Base-by-base conservation (phyloP, 2,329 filamentous ascomycete species). In the Colletotrichum tabaci region DNA sequence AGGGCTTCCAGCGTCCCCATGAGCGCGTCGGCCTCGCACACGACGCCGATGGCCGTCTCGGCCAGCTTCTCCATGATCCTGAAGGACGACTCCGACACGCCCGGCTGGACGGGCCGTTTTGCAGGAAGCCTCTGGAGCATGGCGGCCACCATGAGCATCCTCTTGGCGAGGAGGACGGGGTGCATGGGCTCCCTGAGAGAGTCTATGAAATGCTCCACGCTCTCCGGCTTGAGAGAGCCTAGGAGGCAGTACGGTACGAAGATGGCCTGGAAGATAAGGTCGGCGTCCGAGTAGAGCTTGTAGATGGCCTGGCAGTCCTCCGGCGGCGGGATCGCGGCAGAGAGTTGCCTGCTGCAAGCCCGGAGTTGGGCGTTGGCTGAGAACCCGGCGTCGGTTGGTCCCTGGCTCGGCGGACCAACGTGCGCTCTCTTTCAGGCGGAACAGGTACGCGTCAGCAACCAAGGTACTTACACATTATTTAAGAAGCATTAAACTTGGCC, bases 11-110 rank as follows among this genome's bases (percentile, higher is more conserved):
- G 49, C 0, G 82, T 84, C 18, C 79, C 79, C 2, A 85, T 74
- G 1, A 89, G 75, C 2, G 84, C 82, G 56, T 88, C 84, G 26
- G 87, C 83, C 16, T 80, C 80, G 0, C 84, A 86, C 1, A 90
- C 82, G 5, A 81, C 73, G 8, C 75, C 77, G 10, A 76, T 79
- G 0, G 79, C 79, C 0, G 76, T 75, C 9, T 80, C 77, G 5
- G 82, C 76, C 0, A 79, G 50, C 0, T 75, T 75, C 16, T 74
- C 58, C 76, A 79, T 76, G 15, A 82, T 77, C 3, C 9, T 52
- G 15, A 61, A 72, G 2, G 26, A 65, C 70, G 38, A 52, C 60
- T 57, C 75, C 72, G 38, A 66, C 53, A 53, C 75, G 55, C 30
- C 35, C 38, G 53, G 40, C 83, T 75, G 7, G 81, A 64, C 2